Evolutionary conservation across 169 alveolate genomes (phyloP), one percentile per base, ranked within the genome.

Genomic region (Cryptosporidium sp.): DNA sequence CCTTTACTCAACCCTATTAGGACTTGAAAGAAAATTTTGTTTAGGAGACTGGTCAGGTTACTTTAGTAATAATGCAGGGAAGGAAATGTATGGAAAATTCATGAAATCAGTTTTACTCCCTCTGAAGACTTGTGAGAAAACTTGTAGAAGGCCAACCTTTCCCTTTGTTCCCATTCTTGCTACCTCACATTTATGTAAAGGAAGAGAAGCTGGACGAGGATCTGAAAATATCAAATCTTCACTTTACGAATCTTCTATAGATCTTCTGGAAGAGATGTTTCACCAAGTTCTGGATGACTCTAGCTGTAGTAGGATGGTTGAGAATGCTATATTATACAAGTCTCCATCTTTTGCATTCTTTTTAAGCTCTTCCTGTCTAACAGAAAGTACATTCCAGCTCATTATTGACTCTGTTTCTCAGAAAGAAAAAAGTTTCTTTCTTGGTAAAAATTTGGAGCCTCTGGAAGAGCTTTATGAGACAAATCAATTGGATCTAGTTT

Each of bases 21-120:
- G 51, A 10, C 5, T 21, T 0, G 62, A 65, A 14, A 26, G 33
- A n/a, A 44, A 21, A 31, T 80, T 42, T 51, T n/a, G 14, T 16
- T 16, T 60, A 0, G 53, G 75, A 4, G 89, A 65, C 7, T 80
- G 89, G 89, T 51, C 73, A 18, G 75, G 75, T 0, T 80, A 80
- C 37, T 67, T 80, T 26, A 48, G 14, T 8, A 48, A 80, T 33
- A 33, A 37, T n/a, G 16, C 16, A 12, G 3, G 33, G 35, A 73
- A 56, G 52, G 39, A 52, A 53, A 56, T 73, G 71, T 53, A 16
- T 2, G 70, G 70, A 2, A 52, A 35, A 52, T 5, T 56, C 44
- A 18, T 73, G 23, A 52, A 52, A 37, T 33, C 48, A 60, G 23
- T 23, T 31, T 31, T 73, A 3, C 29, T 56, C 12, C 29, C 48